Conservation (phyloP, 768 basidiomycete genomes). For the Erythrobasidium yunnanense region DNA sequence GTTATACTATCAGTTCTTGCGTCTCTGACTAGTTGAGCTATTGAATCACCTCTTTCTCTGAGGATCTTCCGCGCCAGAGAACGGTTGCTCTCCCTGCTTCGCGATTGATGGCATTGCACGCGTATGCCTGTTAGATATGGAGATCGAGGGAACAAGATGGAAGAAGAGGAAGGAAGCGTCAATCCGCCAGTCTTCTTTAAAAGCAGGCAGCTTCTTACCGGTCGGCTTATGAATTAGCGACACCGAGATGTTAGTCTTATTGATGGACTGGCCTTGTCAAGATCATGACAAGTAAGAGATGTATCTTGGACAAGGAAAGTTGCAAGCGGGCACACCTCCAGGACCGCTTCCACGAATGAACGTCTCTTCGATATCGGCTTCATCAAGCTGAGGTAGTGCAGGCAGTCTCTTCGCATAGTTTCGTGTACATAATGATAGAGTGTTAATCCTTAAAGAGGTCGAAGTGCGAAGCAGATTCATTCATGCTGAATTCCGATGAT, state of each 20-base stretch:
- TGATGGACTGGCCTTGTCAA: slow-evolving; percentile 9
- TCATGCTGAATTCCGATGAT: not conserved
- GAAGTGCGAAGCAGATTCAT: not conserved
- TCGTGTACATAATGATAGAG: not conserved
- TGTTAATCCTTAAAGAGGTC: not conserved
- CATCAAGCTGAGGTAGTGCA: slow-evolving; percentile 3
- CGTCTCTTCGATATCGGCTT: slow-evolving; percentile 26
- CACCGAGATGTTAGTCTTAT: slow-evolving; percentile 28
- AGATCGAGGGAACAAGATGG: not conserved
- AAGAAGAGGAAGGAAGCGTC: too few species aligned
- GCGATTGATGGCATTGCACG: slow-evolving; percentile 30
- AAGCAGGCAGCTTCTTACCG: not conserved
- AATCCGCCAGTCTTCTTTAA: too few species aligned
- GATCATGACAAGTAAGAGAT: not conserved
- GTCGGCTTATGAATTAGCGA: slow-evolving; percentile 27
- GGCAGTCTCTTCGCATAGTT: not conserved
- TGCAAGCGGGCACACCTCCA: too few species aligned
- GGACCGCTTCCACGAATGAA: slow-evolving; percentile 17
- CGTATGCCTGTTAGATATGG: slow-evolving; percentile 16
- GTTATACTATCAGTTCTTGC: not conserved
- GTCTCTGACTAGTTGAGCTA: not conserved
- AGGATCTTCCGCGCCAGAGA: slow-evolving; percentile 25
- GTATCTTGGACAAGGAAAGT: not conserved
- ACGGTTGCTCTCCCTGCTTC: slow-evolving; percentile 23
- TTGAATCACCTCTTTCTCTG: slow-evolving; percentile 11